Evolutionary conservation across 1,284 basidiomycete genomes (phyloP).

Genomic region (Trichosporon sp.): DNA sequence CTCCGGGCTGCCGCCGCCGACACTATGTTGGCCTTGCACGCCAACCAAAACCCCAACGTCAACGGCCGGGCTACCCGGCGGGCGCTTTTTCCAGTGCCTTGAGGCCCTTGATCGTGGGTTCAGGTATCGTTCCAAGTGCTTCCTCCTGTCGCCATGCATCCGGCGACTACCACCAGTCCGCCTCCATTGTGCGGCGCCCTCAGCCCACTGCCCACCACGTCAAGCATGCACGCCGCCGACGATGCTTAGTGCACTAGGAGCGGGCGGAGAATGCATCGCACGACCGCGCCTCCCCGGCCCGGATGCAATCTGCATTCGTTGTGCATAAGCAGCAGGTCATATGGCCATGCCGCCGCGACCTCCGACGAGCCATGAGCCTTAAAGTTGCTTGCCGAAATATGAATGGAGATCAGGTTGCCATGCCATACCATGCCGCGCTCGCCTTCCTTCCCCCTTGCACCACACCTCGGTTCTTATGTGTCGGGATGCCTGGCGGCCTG

Average conservation of each 20-base stretch:
- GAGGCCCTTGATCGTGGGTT: conserved; percentile 7
- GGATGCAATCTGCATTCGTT: neutral
- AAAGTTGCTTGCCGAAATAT: neutral
- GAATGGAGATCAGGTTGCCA: neutral
- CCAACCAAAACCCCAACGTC: conserved; percentile 16
- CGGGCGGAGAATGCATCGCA: neutral
- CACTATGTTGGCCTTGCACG: conserved; percentile 7
- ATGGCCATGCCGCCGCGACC: neutral
- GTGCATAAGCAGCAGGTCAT: no score
- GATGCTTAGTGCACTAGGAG: neutral
- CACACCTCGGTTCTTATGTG: neutral
- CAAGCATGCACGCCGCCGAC: no score
- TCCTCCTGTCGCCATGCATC: neutral
- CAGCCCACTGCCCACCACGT: neutral
- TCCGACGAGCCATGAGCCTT: neutral
- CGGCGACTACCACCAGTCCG: no score
- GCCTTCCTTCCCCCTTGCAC: neutral
- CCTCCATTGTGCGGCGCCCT: neutral
- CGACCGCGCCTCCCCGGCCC: neutral
- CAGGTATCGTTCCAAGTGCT: neutral
- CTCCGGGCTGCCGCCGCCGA: conserved; percentile 14
- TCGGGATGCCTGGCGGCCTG: neutral
- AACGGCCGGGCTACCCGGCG: conserved; percentile 17
- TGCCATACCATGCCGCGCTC: neutral
- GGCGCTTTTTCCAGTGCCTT: conserved; percentile 8